These are phyloP conservation scores for Pyrenula aspistea DNA, from an alignment of 495 filamentous ascomycete species.

Conservation along the genomic window DNA sequence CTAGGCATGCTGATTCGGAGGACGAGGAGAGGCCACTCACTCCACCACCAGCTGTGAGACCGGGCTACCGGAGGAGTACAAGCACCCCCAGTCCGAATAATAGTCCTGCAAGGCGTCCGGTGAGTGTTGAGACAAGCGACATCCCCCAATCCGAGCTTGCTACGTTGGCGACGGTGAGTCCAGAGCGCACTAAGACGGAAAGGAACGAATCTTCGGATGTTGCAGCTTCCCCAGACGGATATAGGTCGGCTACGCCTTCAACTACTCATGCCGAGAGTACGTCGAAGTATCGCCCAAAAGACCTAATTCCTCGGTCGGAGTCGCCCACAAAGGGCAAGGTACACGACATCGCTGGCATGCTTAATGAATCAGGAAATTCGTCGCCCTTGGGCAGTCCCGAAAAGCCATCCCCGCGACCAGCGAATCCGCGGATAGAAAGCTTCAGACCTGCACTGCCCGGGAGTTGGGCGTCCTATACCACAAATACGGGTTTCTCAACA, in stretches of 20 bases:
- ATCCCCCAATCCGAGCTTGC: slow-evolving; percentile 28
- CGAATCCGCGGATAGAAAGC: slow-evolving; percentile 19
- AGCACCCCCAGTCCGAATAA: slow-evolving; percentile 50
- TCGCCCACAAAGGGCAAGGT: slow-evolving; percentile 30
- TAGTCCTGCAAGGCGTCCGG: slow-evolving; percentile 48
- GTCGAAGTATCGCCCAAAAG: background rate
- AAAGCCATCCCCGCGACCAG: slow-evolving; percentile 16
- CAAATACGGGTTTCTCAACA: background rate
- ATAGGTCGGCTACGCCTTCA: background rate
- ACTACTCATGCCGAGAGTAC: background rate
- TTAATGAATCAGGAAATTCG: slow-evolving; percentile 19
- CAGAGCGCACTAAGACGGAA: background rate
- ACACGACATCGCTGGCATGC: slow-evolving; percentile 34
- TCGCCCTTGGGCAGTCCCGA: slow-evolving; percentile 11
- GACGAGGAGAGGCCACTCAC: slow-evolving; percentile 1
- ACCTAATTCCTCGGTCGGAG: slow-evolving; percentile 11
- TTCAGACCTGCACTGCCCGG: slow-evolving; percentile 52
- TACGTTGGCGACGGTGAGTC: slow-evolving; percentile 27
- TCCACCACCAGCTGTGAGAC: slow-evolving; percentile 26
- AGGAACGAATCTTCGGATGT: background rate
- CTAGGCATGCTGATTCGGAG: slow-evolving; percentile 6
- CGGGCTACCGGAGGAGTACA: slow-evolving; percentile 48
- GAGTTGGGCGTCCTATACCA: slow-evolving; percentile 43
- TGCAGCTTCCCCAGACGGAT: background rate
- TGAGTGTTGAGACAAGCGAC: slow-evolving; percentile 27